Percentiles rank a stretch among this genome's conserved stretches.
Conservation (phyloP, 352 stramenopile genomes). For the Pythium phragmiticola region DNA sequence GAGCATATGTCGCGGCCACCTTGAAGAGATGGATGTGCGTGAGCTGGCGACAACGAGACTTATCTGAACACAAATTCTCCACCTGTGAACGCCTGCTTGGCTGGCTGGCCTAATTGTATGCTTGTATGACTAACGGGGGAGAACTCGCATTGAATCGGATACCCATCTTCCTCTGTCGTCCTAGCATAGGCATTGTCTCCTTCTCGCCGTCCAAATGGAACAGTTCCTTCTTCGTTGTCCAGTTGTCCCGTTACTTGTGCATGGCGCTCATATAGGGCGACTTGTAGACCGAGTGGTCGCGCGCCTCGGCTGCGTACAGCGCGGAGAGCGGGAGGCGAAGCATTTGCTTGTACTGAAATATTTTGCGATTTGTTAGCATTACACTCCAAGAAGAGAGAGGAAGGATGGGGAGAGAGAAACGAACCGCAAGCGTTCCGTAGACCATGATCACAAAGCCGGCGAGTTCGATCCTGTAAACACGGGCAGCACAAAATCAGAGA, state of each 20-base stretch:
- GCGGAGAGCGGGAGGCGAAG: constrained; percentile 42
- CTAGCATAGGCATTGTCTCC: too few relatives aligned
- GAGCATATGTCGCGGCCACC: too few relatives aligned
- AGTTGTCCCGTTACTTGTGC: constrained; percentile 49
- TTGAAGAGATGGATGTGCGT: too few relatives aligned
- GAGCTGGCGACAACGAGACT: too few relatives aligned
- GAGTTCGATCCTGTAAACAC: constrained; percentile 57
- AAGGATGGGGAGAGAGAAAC: constrained; percentile 20
- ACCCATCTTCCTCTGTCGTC: too few relatives aligned
- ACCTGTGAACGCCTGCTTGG: too few relatives aligned
- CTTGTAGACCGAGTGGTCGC: constrained; percentile 45
- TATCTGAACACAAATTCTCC: too few relatives aligned
- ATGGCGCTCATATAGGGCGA: constrained; percentile 77
- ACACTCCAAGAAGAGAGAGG: not conserved
- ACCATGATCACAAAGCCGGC: constrained; percentile 77
- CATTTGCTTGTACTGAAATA: constrained; percentile 79
- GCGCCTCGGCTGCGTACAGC: constrained; percentile 56
- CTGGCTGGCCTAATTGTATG: not conserved
- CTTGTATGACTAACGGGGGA: not conserved
- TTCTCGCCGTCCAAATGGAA: too few relatives aligned
- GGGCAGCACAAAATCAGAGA: not conserved
- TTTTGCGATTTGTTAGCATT: too few relatives aligned
- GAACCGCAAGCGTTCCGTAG: constrained; percentile 72
- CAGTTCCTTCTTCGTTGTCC: too few relatives aligned
- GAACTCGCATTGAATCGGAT: too few relatives aligned